phyloP scores from a whole-genome alignment of 495 filamentous ascomycete genomes.

The Tetracladium setigerum region DNA sequence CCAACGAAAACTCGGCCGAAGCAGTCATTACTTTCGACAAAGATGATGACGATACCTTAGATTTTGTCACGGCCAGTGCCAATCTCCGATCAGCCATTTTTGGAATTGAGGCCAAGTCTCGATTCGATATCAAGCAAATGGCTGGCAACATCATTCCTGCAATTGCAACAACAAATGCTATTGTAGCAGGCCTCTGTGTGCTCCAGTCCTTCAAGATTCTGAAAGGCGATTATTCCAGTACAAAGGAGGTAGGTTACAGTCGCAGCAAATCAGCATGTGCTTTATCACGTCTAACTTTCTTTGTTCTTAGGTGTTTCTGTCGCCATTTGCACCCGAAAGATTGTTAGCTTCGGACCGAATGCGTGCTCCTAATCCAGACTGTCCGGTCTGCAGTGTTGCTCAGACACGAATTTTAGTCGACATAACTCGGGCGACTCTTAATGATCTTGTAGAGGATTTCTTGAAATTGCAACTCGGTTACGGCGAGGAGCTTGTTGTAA shows the following conservation, averaged over 20 bases:
- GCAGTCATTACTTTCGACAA: constrained; percentile 87
- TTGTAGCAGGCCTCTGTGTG: constrained; percentile 89
- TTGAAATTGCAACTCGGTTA: constrained; percentile 67
- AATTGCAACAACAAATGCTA: constrained; percentile 96
- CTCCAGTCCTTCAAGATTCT: constrained; percentile 91
- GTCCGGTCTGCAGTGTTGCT: constrained; percentile 72
- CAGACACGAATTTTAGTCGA: constrained; percentile 61
- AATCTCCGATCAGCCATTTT: constrained; percentile 84
- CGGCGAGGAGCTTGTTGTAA: constrained; percentile 73
- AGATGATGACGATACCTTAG: constrained; percentile 90
- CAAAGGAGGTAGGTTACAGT: constrained; percentile 15
- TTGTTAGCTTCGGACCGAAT: constrained; percentile 66
- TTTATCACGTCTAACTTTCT: neutral
- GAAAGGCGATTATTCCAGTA: constrained; percentile 50
- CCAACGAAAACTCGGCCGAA: constrained; percentile 37
- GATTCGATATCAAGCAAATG: constrained; percentile 99
- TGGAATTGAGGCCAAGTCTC: constrained; percentile 77
- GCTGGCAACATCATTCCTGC: constrained; percentile 98
- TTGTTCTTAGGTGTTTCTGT: constrained; percentile 61
- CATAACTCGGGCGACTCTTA: constrained; percentile 65
- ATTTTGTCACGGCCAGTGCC: constrained; percentile 86
- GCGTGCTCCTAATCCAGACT: constrained; percentile 68
- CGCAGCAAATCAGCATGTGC: neutral
- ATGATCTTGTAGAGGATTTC: constrained; percentile 71
- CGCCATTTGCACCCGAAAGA: constrained; percentile 68